Evolutionary conservation across 148 eudicot species (phyloP).

Genomic region (Rhododendron mucronatum): DNA sequence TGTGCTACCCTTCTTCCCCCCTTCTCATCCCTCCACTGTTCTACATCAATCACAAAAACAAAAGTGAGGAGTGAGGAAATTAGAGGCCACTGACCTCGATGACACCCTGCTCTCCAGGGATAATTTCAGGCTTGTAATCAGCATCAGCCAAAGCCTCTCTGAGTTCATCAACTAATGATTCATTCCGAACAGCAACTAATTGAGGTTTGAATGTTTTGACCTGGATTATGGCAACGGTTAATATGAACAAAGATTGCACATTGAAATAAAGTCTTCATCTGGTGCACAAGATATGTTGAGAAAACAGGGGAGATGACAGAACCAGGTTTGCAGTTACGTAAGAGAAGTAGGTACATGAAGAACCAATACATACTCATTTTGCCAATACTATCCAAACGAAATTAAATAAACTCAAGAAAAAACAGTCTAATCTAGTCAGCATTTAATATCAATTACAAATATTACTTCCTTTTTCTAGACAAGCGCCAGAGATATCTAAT

Average conservation of each 20-base stretch:
- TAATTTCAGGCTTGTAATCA: conserved; percentile 85
- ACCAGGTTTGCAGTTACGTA: neutral
- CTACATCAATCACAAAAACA: neutral
- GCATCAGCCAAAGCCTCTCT: conserved; percentile 81
- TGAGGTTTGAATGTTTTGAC: conserved; percentile 80
- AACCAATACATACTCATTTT: neutral
- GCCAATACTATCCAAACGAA: neutral
- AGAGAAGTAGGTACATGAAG: neutral
- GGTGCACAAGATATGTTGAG: neutral
- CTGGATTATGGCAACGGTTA: conserved; percentile 31
- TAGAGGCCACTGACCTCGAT: conserved; percentile 57
- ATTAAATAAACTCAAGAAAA: neutral
- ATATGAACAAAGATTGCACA: neutral
- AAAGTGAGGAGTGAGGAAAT: neutral
- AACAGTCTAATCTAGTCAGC: neutral
- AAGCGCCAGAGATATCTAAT: neutral
- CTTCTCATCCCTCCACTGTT: neutral
- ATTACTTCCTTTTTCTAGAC: neutral
- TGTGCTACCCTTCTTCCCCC: neutral
- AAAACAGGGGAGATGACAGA: neutral
- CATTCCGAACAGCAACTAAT: conserved; percentile 73
- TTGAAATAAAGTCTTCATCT: neutral
- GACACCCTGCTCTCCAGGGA: conserved; percentile 92
- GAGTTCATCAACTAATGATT: conserved; percentile 74
- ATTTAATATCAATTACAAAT: neutral